Base-by-base conservation (phyloP, 176 grass and related monocot genomes). In the Pharus latifolius region DNA sequence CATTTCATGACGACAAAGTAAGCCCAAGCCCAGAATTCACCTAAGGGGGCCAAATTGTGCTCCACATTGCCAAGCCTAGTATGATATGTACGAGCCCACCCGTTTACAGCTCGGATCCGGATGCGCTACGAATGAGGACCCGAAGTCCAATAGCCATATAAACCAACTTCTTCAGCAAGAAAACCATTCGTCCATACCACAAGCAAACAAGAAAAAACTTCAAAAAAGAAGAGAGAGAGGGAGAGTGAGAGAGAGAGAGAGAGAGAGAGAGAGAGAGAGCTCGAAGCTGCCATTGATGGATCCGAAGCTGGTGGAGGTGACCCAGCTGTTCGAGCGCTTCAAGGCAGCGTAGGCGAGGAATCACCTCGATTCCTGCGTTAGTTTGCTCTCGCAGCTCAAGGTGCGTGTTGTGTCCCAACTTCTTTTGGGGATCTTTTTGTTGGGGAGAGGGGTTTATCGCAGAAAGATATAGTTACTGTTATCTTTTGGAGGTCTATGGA, bases 301-400 rank as follows among this genome's bases (percentile, higher is more conserved):
- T 78, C 63, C 70, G 16, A 65, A 67, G 65, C 19, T 91, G 65
- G 80, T 48, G 30, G 79, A 88, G 69, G 82, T 70, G 28, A 73
- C 4, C 78, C 10, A 30, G 76, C 70, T 76, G 70, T 50, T 86
- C 32, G 76, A 72, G 20, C 78, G 85, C 34, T 73, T 91, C 75
- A 78, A 88, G 17, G 74, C 49, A 14, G 76, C 79, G 6, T 78
- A 28, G 62, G 37, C 56, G 0, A 73, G 72, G 65, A 82, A 62
- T 24, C 88, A 96, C 12, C 49, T 86, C 79, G 54, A 16, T 26
- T 32, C 63, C 35, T 86, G 72, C 67, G 59, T 43, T 27, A 7
- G 41, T 37, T 67, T 78, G 48, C 79, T 96, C 30, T 15, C 63
- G 9, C 84, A 96, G 63, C 82, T 91, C 76, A 96, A 96, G 88